A percentile compares a stretch with the other conserved stretches of the same genome.
Conservation (phyloP, 1,139 yeast genomes). For the Saccharomyces hybrid region DNA sequence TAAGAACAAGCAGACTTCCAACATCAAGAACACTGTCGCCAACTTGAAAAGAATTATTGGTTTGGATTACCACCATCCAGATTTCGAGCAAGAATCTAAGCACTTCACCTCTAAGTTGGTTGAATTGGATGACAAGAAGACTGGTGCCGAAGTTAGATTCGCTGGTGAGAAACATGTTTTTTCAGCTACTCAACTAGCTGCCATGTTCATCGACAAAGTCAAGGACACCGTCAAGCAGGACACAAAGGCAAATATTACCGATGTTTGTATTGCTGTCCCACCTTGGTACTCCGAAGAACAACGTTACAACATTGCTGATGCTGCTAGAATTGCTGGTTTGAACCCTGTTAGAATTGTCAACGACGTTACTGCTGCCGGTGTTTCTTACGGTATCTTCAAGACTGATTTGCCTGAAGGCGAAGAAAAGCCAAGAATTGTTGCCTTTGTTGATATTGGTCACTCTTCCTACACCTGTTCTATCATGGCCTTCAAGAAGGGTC, state of each 20-base stretch:
- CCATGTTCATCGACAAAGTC: constrained; percentile 89
- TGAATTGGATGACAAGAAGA: constrained; percentile 59
- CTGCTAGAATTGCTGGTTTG: constrained; percentile 89
- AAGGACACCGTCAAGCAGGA: constrained; percentile 73
- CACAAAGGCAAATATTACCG: constrained; percentile 70
- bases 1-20: constrained; percentile 91
- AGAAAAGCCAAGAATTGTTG: constrained; percentile 82
- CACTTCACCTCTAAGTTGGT: constrained; percentile 65
- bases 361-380: constrained; percentile 97
- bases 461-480: constrained; percentile 87
- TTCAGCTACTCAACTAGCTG: constrained; percentile 81
- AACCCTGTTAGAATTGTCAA: constrained; percentile 97
- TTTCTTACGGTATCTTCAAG: constrained; percentile 97
- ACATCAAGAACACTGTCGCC: constrained; percentile 91
- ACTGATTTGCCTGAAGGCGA: constrained; percentile 69
- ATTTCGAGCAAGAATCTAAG: constrained; percentile 64
- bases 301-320: constrained; percentile 94
- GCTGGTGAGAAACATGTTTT: constrained; percentile 72
- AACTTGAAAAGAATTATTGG: constrained; percentile 90
- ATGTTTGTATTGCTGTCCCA: constrained; percentile 92
- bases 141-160: constrained; percentile 80
- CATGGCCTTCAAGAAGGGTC: constrained; percentile 91
- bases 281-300: constrained; percentile 95
- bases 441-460: constrained; percentile 93
- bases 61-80: constrained; percentile 66